Percentiles rank a stretch among this genome's conserved stretches.
These are phyloP conservation scores for Malassezia sympodialis DNA, from an alignment of 1,284 basidiomycete species.

Conservation along the genomic window DNA sequence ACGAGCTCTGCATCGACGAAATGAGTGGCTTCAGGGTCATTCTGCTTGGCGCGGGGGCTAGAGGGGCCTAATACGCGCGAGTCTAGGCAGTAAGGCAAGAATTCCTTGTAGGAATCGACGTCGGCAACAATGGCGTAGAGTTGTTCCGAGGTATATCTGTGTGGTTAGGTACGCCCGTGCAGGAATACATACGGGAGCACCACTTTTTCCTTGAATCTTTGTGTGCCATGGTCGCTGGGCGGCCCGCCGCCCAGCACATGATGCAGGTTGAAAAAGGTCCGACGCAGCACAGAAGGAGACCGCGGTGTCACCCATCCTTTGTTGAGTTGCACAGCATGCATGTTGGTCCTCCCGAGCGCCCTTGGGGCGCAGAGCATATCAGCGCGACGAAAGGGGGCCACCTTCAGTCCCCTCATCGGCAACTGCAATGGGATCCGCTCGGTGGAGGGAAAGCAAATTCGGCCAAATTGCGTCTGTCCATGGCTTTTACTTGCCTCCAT, in stretches of 20 bases:
- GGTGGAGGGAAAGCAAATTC: background rate
- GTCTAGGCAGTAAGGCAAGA: constrained; percentile 77
- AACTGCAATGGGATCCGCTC: background rate
- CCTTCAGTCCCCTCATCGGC: background rate
- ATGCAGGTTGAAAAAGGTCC: constrained; percentile 1
- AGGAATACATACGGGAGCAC: constrained; percentile 6
- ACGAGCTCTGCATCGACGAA: constrained; percentile 63
- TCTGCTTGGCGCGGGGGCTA: background rate
- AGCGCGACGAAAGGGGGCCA: background rate
- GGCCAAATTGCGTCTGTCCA: background rate
- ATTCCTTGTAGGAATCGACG: constrained; percentile 71
- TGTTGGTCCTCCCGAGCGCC: background rate
- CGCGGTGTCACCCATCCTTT: background rate
- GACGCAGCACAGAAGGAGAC: background rate
- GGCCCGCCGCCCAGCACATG: constrained; percentile 4
- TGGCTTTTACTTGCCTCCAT: background rate
- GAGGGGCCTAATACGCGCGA: constrained; percentile 58
- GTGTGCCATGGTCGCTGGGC: background rate
- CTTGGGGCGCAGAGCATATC: background rate
- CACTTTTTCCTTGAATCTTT: constrained; percentile 5
- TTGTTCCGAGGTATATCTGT: constrained; percentile 51
- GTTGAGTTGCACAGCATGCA: background rate
- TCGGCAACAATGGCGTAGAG: constrained; percentile 79
- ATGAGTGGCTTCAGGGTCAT: background rate
- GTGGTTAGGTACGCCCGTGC: background rate